phyloP scores from a whole-genome alignment of 441 rosid genomes.

The Gossypium aridum region DNA sequence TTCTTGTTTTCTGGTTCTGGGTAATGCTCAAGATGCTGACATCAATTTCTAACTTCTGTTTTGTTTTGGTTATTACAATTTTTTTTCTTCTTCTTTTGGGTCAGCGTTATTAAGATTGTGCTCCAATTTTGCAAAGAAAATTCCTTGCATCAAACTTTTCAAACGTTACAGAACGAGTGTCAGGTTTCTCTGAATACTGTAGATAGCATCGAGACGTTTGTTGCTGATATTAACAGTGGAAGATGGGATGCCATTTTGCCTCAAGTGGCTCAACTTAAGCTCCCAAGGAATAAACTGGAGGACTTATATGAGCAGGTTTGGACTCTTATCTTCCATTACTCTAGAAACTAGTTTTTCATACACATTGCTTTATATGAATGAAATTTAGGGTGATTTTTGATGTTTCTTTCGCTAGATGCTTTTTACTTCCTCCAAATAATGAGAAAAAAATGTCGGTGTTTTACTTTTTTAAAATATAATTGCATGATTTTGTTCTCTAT shows the following conservation, averaged over 20 bases:
- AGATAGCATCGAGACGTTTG: constrained; percentile 91
- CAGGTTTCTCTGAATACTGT: constrained; percentile 94
- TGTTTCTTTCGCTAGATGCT: not conserved
- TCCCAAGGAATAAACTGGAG: constrained; percentile 83
- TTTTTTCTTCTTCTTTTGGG: not conserved
- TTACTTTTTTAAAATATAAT: not conserved
- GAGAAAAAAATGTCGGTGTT: not conserved
- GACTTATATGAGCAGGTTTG: constrained; percentile 92
- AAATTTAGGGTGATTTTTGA: not conserved
- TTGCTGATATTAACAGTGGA: constrained; percentile 81
- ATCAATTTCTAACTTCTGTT: not conserved
- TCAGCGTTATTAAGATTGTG: constrained; percentile 90
- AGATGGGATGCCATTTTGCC: constrained; percentile 95
- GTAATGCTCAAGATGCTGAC: not conserved
- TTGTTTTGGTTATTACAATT: not conserved
- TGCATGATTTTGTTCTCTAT: not conserved
- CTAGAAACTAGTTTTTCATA: not conserved
- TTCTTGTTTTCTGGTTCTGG: not conserved
- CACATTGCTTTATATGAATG: not conserved
- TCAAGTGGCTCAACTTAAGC: constrained; percentile 95
- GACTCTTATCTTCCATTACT: not conserved
- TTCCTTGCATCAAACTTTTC: constrained; percentile 90
- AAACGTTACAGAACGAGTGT: constrained; percentile 89
- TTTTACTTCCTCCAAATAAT: not conserved
- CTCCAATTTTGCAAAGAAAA: constrained; percentile 98